Conservation (phyloP, 2,329 filamentous ascomycete species). For the Aspergillus sp. region DNA sequence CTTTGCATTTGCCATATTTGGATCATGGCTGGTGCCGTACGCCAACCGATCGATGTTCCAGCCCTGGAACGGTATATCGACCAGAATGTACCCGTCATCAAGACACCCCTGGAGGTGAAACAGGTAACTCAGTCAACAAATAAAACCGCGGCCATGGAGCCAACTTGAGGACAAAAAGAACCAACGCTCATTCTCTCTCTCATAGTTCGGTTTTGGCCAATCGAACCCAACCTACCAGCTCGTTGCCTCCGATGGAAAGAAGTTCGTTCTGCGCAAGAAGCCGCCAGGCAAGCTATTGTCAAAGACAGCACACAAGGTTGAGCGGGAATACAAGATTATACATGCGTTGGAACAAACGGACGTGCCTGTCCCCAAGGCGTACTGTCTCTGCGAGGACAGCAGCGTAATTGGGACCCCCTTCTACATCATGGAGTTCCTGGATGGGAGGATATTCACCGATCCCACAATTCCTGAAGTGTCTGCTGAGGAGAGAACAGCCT, state of each 20-base stretch:
- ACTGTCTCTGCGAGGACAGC: constrained; percentile 82
- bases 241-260: constrained; percentile 66
- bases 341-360: constrained; percentile 75
- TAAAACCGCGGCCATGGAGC: neutral
- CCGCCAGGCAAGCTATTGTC: constrained; percentile 92
- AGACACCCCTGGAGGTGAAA: constrained; percentile 80
- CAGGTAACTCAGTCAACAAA: constrained; percentile 59
- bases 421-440: constrained; percentile 95
- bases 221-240: constrained; percentile 97
- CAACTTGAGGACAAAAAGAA: neutral
- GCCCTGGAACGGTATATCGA: constrained; percentile 77
- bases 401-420: constrained; percentile 83
- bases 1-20: neutral
- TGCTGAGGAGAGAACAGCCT: constrained; percentile 66
- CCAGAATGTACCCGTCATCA: constrained; percentile 77
- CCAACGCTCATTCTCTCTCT: neutral
- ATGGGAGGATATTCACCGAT: constrained; percentile 91
- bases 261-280: constrained; percentile 95
- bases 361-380: constrained; percentile 81
- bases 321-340: constrained; percentile 91
- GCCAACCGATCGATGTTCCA: constrained; percentile 83
- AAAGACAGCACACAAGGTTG: constrained; percentile 92
- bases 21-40: constrained; percentile 77
- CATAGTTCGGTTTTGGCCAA: constrained; percentile 91
- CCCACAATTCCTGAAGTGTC: constrained; percentile 73